Percentiles rank a stretch among this genome's conserved stretches.
Conservation (phyloP, 768 basidiomycete genomes). For the Xerocomellus intermedius region DNA sequence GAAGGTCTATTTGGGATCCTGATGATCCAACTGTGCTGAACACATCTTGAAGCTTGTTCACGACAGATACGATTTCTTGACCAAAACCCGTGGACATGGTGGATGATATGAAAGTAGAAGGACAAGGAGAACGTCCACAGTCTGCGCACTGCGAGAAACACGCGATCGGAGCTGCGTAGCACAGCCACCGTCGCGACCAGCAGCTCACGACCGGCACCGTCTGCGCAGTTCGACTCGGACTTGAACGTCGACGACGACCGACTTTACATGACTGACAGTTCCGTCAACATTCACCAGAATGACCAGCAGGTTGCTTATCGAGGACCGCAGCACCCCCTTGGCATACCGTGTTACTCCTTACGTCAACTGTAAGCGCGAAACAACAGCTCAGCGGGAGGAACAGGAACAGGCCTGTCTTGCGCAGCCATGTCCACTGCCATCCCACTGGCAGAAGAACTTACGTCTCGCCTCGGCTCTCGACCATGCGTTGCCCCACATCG, state of each 20-base stretch:
- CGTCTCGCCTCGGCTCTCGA: background rate
- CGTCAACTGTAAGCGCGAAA: conserved; percentile 2
- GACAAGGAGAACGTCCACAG: conserved; percentile 12
- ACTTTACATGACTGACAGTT: background rate
- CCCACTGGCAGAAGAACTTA: background rate
- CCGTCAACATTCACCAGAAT: background rate
- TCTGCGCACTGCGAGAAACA: conserved; percentile 18
- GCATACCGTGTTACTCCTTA: conserved; percentile 4
- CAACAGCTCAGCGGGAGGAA: no score
- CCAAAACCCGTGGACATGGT: conserved; percentile 64
- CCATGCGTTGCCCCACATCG: background rate
- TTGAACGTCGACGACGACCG: background rate
- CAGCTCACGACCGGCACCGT: no score
- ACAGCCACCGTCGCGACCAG: conserved; percentile 25
- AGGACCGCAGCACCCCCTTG: background rate
- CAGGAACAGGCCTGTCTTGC: background rate
- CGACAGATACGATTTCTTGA: conserved; percentile 72
- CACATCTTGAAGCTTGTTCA: conserved; percentile 92
- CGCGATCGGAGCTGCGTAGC: conserved; percentile 19
- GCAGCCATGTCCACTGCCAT: conserved; percentile 8
- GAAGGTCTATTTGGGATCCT: conserved; percentile 79
- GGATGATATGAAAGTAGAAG: conserved; percentile 18
- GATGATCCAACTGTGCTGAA: conserved; percentile 81
- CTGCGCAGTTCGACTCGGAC: background rate
- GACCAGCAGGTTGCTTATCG: background rate